Conservation (phyloP, 371 early-diverging fungal genomes). For the Catenaria anguillulae region DNA sequence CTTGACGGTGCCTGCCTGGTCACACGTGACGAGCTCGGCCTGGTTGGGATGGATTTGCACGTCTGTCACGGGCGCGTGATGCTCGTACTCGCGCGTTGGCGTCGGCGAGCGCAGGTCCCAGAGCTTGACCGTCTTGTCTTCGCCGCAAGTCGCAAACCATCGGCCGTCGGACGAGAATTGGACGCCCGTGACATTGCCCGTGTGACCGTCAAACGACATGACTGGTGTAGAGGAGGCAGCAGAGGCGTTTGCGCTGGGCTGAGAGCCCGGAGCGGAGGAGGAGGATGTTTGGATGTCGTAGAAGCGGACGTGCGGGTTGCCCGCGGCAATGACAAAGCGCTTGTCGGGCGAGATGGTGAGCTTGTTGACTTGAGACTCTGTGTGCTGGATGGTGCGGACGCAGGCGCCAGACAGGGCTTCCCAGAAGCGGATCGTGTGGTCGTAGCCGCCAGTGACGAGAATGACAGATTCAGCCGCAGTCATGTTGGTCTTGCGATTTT, state of each 20-base stretch:
- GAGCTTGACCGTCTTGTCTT: conserved; percentile 84
- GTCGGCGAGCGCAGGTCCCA: conserved; percentile 50
- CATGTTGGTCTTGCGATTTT: neutral
- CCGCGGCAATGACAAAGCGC: conserved; percentile 80
- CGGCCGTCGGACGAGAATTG: conserved; percentile 83
- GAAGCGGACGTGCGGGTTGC: conserved; percentile 66
- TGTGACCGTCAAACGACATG: conserved; percentile 65
- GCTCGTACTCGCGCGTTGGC: conserved; percentile 53
- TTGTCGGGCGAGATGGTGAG: conserved; percentile 88
- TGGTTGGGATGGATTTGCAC: conserved; percentile 90
- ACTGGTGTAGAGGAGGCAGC: no score
- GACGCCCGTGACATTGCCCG: conserved; percentile 78
- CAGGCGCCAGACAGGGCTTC: conserved; percentile 89
- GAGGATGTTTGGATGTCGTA: conserved; percentile 70
- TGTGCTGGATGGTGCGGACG: conserved; percentile 81
- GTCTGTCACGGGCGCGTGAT: conserved; percentile 79
- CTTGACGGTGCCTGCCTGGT: conserved; percentile 80
- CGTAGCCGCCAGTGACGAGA: conserved; percentile 70
- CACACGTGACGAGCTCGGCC: conserved; percentile 84
- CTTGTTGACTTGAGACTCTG: conserved; percentile 89
- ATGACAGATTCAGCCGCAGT: neutral
- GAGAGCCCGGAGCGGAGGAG: no score
- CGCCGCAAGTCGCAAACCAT: conserved; percentile 86
- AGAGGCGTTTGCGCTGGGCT: no score
- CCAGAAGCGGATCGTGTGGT: conserved; percentile 95